Conservation (phyloP, 2,329 filamentous ascomycete genomes). For the Thielaviopsis punctulata region DNA sequence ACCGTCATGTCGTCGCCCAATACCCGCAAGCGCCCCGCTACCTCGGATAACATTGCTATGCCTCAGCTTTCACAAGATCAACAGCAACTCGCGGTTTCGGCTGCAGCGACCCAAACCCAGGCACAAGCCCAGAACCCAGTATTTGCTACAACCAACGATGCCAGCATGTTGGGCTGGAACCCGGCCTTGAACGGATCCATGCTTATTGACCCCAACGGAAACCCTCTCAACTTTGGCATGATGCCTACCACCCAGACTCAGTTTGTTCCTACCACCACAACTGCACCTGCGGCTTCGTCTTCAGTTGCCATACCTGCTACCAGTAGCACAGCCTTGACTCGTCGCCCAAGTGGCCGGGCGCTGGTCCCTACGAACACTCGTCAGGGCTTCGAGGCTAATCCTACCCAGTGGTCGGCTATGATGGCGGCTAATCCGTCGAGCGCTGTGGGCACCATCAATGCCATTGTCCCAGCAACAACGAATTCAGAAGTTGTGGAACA, state of each 20-base stretch:
- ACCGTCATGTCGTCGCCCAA: conserved; percentile 9
- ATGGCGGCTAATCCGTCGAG: conserved; percentile 7
- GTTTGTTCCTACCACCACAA: conserved; percentile 8
- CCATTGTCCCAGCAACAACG: conserved; percentile 1
- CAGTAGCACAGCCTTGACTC: conserved; percentile 34
- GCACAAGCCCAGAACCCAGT: neutral
- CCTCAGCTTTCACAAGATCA: conserved; percentile 14
- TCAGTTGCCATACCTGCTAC: conserved; percentile 15
- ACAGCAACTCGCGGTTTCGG: conserved; percentile 14
- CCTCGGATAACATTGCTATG: conserved; percentile 1
- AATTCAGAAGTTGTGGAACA: conserved; percentile 25
- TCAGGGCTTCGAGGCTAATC: conserved; percentile 21
- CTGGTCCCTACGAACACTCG: conserved; percentile 28
- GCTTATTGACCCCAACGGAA: conserved; percentile 7
- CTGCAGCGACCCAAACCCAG: neutral
- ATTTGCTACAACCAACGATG: conserved; percentile 1
- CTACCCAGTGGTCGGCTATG: conserved; percentile 16
- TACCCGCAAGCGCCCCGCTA: conserved; percentile 10
- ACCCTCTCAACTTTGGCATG: conserved; percentile 3
- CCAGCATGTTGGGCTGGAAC: neutral
- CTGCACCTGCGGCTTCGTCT: conserved; percentile 7
- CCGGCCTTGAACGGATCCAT: neutral
- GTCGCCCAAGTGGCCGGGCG: conserved; percentile 32
- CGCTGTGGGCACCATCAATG: conserved; percentile 4
- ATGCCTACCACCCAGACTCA: conserved; percentile 5